Conservation (phyloP, 176 grass and related monocot genomes). For the Avena sativa region DNA sequence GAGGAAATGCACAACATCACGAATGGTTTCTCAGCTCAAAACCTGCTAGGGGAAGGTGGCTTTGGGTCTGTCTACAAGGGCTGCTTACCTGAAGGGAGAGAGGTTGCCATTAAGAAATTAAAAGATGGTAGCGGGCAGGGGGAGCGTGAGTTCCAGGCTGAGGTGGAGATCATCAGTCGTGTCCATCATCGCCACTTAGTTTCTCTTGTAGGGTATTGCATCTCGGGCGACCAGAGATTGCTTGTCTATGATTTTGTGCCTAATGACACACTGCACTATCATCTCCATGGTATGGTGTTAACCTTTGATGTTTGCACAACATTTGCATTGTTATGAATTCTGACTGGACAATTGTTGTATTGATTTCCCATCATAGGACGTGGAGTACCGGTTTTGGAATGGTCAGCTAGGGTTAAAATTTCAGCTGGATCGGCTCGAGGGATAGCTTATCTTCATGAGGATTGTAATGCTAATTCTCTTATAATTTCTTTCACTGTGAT, state of each 20-base stretch:
- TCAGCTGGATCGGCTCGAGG: slow-evolving; percentile 83
- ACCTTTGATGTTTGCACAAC: slow-evolving; percentile 1
- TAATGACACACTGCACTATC: slow-evolving; percentile 84
- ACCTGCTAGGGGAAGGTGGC: slow-evolving; percentile 92
- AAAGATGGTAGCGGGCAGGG: slow-evolving; percentile 81
- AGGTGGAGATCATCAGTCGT: slow-evolving; percentile 96
- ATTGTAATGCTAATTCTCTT: slow-evolving; percentile 69
- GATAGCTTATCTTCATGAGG: slow-evolving; percentile 97
- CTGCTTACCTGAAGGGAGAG: slow-evolving; percentile 76
- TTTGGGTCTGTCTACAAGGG: slow-evolving; percentile 96
- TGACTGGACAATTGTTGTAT: neutral
- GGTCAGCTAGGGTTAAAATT: slow-evolving; percentile 90
- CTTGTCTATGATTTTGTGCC: slow-evolving; percentile 94
- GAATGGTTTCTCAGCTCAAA: slow-evolving; percentile 76
- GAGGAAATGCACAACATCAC: slow-evolving; percentile 81
- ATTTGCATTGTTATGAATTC: neutral
- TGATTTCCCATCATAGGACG: slow-evolving; percentile 50
- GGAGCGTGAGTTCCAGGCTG: slow-evolving; percentile 90
- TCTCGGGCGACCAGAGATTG: slow-evolving; percentile 73
- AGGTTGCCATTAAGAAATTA: slow-evolving; percentile 86
- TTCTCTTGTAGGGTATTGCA: slow-evolving; percentile 97
- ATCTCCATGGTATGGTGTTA: slow-evolving; percentile 73
- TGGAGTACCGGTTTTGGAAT: slow-evolving; percentile 70
- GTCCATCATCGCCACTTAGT: slow-evolving; percentile 97
- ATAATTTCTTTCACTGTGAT: neutral